phyloP scores from a whole-genome alignment of 176 grass and related monocot species.

The Juncus effusus region DNA sequence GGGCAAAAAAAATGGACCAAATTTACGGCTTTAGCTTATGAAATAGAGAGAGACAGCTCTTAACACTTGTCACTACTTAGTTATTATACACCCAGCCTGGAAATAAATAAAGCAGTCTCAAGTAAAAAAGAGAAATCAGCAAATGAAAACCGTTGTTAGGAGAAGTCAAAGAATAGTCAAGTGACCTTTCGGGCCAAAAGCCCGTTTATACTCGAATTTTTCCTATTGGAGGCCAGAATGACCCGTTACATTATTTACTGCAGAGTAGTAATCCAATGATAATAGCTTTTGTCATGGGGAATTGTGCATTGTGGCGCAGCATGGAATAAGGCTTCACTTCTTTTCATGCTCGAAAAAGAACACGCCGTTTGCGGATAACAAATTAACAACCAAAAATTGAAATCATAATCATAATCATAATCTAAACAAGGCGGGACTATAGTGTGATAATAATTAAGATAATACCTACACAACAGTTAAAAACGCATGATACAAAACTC shows the following conservation, averaged over 20 bases:
- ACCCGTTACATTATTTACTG: background rate
- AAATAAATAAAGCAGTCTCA: background rate
- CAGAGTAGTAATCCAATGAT: too few relatives aligned
- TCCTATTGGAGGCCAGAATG: background rate
- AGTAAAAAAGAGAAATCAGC: background rate
- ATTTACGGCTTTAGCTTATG: background rate
- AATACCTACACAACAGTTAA: too few relatives aligned
- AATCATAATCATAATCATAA: too few relatives aligned
- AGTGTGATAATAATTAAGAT: too few relatives aligned
- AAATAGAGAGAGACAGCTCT: conserved; percentile 14
- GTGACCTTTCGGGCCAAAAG: too few relatives aligned
- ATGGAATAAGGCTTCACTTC: conserved; percentile 18
- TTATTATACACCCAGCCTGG: conserved; percentile 13
- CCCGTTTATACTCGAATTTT: too few relatives aligned
- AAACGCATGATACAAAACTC: too few relatives aligned
- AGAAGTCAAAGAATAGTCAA: too few relatives aligned
- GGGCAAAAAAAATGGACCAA: too few relatives aligned
- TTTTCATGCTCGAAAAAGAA: conserved; percentile 22
- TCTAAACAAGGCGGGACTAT: too few relatives aligned
- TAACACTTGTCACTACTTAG: conserved; percentile 7
- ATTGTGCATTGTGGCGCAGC: conserved; percentile 16
- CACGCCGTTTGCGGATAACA: conserved; percentile 10
- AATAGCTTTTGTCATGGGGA: background rate
- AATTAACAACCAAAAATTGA: background rate
- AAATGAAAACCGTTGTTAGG: background rate